Base-by-base conservation (phyloP, 495 filamentous ascomycete genomes). In the Margaritispora aquatica region DNA sequence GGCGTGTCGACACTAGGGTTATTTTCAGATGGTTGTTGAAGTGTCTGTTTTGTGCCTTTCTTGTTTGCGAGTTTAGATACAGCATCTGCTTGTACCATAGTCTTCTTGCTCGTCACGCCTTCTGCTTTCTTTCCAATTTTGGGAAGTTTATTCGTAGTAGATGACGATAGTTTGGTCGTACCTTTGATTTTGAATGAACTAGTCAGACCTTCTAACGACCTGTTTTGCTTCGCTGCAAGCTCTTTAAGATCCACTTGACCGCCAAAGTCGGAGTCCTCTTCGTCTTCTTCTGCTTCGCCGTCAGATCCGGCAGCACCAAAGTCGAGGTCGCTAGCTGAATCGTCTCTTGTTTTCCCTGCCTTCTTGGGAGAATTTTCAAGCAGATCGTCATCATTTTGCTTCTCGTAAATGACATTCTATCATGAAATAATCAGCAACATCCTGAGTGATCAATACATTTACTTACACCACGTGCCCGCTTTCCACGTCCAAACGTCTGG, bases 401-500 rank as follows among this genome's bases (percentile, higher is more conserved):
- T 69, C 15, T 65, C 59, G 53, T 80, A 84, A 55, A 75, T 69
- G 24, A 80, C 71, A 5, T 71, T 72, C 51, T 73, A 69, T 26
- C 77, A 29, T 11, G n/a, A 19, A 71, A 66, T 77, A 79, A 51
- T 52, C 57, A 21, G 23, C n/a, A 3, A 41, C n/a, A 7, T 29
- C 20, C 19, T 31, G 29, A 22, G 36, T 13, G 46, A 34, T n/a
- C 13, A 5, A 26, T 26, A 22, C 9, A 4, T 34, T 34, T 22
- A 73, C 74, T 68, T 69, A 84, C 82, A 58, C 72, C 69, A 47
- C 81, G 71, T 17, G 78, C 77, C 44, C 92, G 80, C 61, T 89
- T 92, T 22, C 95, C 94, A 24, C 93, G 84, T 1, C 95, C 95
- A 29, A 96, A 79, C 8, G 80, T 83, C 66, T 94, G 79, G 27